Evolutionary conservation across 192 early-diverging fungal species (phyloP).

Genomic region (Rhizoclosmatium sp.): DNA sequence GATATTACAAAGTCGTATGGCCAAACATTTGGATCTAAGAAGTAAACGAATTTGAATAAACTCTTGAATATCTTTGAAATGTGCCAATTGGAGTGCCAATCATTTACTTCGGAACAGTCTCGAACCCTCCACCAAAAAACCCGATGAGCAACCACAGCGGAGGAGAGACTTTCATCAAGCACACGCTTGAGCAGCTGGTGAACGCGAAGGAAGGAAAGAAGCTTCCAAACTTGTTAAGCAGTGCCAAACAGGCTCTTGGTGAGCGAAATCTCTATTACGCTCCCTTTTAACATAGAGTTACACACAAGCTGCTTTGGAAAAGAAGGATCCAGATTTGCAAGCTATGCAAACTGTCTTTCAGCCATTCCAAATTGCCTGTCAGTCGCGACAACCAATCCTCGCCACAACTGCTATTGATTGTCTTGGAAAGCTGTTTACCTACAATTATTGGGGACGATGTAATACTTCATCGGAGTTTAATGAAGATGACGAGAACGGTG

Average conservation of each 20-base stretch:
- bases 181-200: constrained; percentile 55
- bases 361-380: constrained; percentile 78
- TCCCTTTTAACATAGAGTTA: not conserved
- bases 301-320: constrained; percentile 21
- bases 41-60: constrained; percentile 1
- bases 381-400: constrained; percentile 66
- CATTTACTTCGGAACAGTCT: not conserved
- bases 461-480: constrained; percentile 33
- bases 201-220: constrained; percentile 58
- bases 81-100: not conserved
- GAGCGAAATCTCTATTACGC: not conserved
- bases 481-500: constrained; percentile 39
- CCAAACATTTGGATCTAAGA: constrained; percentile 29
- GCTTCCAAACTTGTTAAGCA: constrained; percentile 45
- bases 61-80: not conserved
- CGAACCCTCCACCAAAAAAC: not conserved
- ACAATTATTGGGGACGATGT: constrained; percentile 61
- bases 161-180: constrained; percentile 60
- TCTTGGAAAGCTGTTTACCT: constrained; percentile 73
- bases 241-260: constrained; percentile 52
- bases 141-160: constrained; percentile 22
- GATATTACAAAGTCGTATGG: constrained; percentile 37
- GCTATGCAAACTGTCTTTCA: constrained; percentile 61
- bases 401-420: constrained; percentile 80
- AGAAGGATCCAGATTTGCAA: constrained; percentile 30